Evolutionary conservation across 2,329 filamentous ascomycete genomes (phyloP), one percentile per base, ranked within the genome.

Genomic region (Monilinia fructigena): DNA sequence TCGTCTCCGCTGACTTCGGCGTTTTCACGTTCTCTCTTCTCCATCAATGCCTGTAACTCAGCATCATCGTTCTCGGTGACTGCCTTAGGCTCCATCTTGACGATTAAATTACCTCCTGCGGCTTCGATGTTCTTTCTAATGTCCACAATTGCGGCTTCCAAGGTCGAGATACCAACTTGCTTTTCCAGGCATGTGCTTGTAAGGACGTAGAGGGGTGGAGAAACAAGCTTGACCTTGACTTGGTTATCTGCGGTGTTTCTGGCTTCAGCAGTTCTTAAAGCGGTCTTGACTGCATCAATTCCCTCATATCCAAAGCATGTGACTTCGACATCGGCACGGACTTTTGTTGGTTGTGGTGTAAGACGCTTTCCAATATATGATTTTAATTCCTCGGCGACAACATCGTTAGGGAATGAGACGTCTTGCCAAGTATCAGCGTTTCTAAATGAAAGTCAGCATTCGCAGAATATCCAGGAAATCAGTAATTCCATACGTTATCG

Each of bases 61-160:
- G 94, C 95, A 76, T 99, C 95, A 75, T 99, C 96, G 79, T 93
- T 96, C 85, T 98, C 96, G 1, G 95, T 99, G 69, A 99, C 95
- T 5, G 96, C 95, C 88, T 98, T 98, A 73, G 95, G 95, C 75
- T 95, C 93, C 95, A 99, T 99, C 87, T 96, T 97, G 74, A 97
- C 90, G 54, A 89, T 85, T 76, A 94, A 90, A 76, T 87, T 88
- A 69, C 95, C 95, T 64, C 91, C 91, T 0, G 90, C 86, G 55
- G 80, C 83, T 77, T 88, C 86, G 77, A 99, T 99, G 78, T 85
- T 93, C 76, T 82, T 85, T 74, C 90, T 86, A 74, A 99, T 93
- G 74, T 93, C 91, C 75, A 90, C 84, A 74, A 99, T 99, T 23
- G 95, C 92, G 76, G 92, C 89, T 79, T 97, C 92, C 72, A 99